phyloP scores from a whole-genome alignment of 139 green algal genomes.

The Mychonastes homosphaera region DNA sequence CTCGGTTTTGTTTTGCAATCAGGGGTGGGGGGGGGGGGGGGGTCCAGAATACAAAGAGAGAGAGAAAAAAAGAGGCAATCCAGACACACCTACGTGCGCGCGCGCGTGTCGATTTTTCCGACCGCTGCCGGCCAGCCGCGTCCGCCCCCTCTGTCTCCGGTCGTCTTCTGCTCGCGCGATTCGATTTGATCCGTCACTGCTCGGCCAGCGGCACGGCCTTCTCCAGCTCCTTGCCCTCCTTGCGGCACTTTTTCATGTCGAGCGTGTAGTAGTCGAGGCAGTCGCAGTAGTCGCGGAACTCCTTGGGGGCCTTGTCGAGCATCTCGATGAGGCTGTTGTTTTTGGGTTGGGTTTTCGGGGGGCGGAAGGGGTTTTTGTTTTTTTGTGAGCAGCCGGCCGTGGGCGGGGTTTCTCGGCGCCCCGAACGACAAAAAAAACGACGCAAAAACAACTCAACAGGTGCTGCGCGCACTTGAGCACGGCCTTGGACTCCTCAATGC shows the following conservation, averaged over 20 bases:
- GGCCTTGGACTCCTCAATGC: slow-evolving; percentile 22
- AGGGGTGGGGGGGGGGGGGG: too few species aligned
- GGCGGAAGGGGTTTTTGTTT: too few species aligned
- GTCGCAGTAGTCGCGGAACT: slow-evolving; percentile 22
- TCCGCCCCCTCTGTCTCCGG: too few species aligned
- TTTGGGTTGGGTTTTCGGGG: too few species aligned
- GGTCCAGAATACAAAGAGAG: too few species aligned
- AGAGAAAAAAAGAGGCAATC: too few species aligned
- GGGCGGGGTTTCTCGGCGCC: background rate
- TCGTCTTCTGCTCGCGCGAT: too few species aligned
- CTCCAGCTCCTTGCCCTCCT: slow-evolving; percentile 17
- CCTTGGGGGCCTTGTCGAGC: slow-evolving; percentile 17
- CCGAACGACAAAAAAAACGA: background rate
- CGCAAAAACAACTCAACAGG: slow-evolving; percentile 11
- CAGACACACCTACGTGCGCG: too few species aligned
- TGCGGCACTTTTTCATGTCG: slow-evolving; percentile 19
- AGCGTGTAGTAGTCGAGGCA: slow-evolving; percentile 28
- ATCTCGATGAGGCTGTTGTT: slow-evolving; percentile 16
- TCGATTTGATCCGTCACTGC: too few species aligned
- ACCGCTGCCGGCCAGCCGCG: too few species aligned
- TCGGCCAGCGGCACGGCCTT: slow-evolving; percentile 12
- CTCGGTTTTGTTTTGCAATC: too few species aligned
- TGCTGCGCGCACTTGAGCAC: slow-evolving; percentile 19
- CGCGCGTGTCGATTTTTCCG: too few species aligned
- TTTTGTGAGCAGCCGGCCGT: background rate